Conservation (phyloP, 108 stramenopile genomes). For the Bacterosira constricta region DNA sequence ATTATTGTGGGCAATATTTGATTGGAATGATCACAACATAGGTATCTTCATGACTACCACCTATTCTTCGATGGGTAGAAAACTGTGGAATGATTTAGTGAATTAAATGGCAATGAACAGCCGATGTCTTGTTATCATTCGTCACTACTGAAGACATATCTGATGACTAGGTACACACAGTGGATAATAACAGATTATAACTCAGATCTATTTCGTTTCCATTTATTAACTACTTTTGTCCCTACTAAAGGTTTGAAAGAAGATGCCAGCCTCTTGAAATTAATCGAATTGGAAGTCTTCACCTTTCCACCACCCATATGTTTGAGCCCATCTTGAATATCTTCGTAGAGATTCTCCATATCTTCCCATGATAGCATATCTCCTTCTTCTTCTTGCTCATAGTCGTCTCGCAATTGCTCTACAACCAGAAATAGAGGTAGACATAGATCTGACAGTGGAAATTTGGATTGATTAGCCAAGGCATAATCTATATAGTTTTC, state of each 20-base stretch:
- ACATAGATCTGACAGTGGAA: constrained; percentile 39
- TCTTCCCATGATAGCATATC: constrained; percentile 3
- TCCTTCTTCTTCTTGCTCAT: constrained; percentile 21
- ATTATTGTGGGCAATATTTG: too few relatives aligned
- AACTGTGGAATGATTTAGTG: too few relatives aligned
- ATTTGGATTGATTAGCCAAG: constrained; percentile 9
- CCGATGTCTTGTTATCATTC: too few relatives aligned
- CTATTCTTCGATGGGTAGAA: too few relatives aligned
- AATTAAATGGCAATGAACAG: too few relatives aligned
- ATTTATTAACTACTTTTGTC: constrained; percentile 57
- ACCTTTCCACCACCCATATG: constrained; percentile 26
- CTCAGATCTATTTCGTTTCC: constrained; percentile 60
- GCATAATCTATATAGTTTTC: constrained; percentile 41
- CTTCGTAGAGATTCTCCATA: constrained; percentile 6
- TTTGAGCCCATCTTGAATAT: constrained; percentile 19
- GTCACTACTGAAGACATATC: too few relatives aligned
- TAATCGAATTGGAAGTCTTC: constrained; percentile 17
- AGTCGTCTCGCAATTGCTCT: constrained; percentile 56
- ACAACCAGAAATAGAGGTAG: constrained; percentile 51
- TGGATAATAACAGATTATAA: too few relatives aligned
- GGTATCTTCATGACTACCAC: too few relatives aligned
- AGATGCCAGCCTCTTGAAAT: constrained; percentile 46
- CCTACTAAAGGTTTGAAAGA: constrained; percentile 52
- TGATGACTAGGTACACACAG: too few relatives aligned
- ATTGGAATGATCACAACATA: too few relatives aligned